Evolutionary conservation across 2,329 filamentous ascomycete genomes (phyloP).

Genomic region (Zasmidium angulare): DNA sequence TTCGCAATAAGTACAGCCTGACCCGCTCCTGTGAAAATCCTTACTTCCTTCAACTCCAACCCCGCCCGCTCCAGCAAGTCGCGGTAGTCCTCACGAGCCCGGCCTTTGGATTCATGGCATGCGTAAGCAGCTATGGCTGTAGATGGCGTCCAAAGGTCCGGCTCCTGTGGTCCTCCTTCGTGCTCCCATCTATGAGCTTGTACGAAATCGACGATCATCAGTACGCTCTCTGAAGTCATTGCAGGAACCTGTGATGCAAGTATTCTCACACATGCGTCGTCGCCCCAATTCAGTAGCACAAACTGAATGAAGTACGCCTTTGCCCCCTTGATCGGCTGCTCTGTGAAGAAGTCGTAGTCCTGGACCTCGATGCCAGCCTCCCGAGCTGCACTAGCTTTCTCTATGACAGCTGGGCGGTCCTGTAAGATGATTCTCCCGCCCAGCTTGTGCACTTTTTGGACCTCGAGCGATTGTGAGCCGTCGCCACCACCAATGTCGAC

Average conservation of each 20-base stretch:
- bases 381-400: background rate
- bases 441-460: background rate
- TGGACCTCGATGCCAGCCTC: slow-evolving; percentile 2
- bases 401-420: slow-evolving; percentile 8
- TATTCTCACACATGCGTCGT: background rate
- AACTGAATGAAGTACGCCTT: slow-evolving; percentile 22
- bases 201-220: background rate
- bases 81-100: background rate
- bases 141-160: background rate
- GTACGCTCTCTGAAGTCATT: background rate
- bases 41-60: background rate
- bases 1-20: background rate
- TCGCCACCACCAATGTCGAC: background rate
- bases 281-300: slow-evolving; percentile 15
- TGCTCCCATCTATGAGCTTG: background rate
- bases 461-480: background rate
- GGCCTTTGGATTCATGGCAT: background rate
- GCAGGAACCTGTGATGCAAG: background rate
- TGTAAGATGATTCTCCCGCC: slow-evolving; percentile 19
- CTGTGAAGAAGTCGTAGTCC: slow-evolving; percentile 27
- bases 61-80: background rate
- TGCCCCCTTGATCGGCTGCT: slow-evolving; percentile 26
- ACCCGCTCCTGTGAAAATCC: background rate
- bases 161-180: background rate
- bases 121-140: background rate